A percentile compares a stretch with the other conserved stretches of the same genome.
phyloP scores from a whole-genome alignment of 371 early-diverging fungal genomes.

The Actinomortierella wolfii region DNA sequence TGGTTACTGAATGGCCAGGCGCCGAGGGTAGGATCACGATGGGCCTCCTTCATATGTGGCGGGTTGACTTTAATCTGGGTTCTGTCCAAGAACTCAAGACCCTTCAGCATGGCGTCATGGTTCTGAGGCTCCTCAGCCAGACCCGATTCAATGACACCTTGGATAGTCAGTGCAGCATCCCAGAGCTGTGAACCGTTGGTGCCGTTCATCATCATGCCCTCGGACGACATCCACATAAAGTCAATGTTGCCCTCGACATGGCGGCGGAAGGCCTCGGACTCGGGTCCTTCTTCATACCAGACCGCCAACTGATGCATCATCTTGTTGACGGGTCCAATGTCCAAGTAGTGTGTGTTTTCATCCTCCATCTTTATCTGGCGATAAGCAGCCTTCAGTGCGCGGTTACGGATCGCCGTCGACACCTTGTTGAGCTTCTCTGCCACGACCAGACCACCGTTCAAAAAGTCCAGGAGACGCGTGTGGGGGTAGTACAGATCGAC shows the following conservation, averaged over 20 bases:
- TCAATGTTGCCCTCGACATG: conserved; percentile 80
- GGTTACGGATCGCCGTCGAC: conserved; percentile 61
- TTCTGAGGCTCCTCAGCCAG: conserved; percentile 75
- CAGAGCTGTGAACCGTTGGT: conserved; percentile 98
- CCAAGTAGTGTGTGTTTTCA: conserved; percentile 85
- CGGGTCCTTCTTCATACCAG: conserved; percentile 87
- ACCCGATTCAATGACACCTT: conserved; percentile 77
- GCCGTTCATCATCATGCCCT: conserved; percentile 97
- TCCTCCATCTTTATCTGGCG: conserved; percentile 89
- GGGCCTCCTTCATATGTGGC: conserved; percentile 66
- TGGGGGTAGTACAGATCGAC: conserved; percentile 90
- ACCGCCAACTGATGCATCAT: conserved; percentile 87
- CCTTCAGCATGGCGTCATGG: conserved; percentile 66
- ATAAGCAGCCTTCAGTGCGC: conserved; percentile 77
- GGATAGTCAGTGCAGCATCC: conserved; percentile 92
- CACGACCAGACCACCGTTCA: conserved; percentile 60
- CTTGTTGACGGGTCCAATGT: conserved; percentile 95
- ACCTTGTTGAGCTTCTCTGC: conserved; percentile 21
- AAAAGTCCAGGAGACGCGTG: conserved; percentile 72
- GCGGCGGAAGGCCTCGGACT: conserved; percentile 75
- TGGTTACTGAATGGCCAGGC: conserved; percentile 98
- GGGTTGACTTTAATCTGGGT: conserved; percentile 86
- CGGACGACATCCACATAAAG: conserved; percentile 88
- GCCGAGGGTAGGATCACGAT: conserved; percentile 85
- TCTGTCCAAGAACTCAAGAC: conserved; percentile 84